Base-by-base conservation (phyloP, 306 rosid species). In the Sophora flavescens region DNA sequence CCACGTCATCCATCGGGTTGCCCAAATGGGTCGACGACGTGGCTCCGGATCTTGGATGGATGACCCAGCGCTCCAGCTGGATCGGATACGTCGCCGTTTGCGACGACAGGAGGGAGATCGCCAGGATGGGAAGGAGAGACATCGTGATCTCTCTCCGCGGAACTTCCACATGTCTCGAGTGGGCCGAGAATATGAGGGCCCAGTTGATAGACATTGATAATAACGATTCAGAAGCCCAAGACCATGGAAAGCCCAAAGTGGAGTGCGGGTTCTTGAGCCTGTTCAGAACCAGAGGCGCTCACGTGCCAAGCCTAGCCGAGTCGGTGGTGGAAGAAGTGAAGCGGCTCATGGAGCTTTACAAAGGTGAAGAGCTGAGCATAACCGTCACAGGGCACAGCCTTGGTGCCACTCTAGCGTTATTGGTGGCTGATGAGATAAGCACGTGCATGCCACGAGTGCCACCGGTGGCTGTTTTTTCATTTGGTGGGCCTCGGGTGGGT, bases 51-150 rank as follows among this genome's bases (percentile, higher is more conserved):
- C 96, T 95, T 3, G 90, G 93, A 0, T 95, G 99, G 99, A 96
- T 96, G 99, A 92, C 93, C 61, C 99, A 96, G 66, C 88, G 98
- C 26, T 96, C 98, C 0, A 92, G 99, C 58, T 92, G 99, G 96
- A 39, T 96, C n/a, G 99, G 99, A 0, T 96, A 83, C 63, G 93
- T 96, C 0, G 98, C 99, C 0, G 98, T 96, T 2, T 96, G 98
- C 11, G 98, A 96, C 0, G 98, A 96, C 42, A 64, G 30, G 4
- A 48, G 89, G 13, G 97, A 92, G 81, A 96, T 96, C 9, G 80
- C 85, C 0, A 77, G 99, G 39, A 80, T 96, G 97, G 99, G 99
- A 1, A 15, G 98, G 39, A 78, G 99, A 1, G 99, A 96, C 26
- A 89, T 96, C 8, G 91, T 92, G 3, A 92, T 96, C 59, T 88